phyloP scores from a whole-genome alignment of 2,329 filamentous ascomycete genomes.

The Ilyonectria destructans region DNA sequence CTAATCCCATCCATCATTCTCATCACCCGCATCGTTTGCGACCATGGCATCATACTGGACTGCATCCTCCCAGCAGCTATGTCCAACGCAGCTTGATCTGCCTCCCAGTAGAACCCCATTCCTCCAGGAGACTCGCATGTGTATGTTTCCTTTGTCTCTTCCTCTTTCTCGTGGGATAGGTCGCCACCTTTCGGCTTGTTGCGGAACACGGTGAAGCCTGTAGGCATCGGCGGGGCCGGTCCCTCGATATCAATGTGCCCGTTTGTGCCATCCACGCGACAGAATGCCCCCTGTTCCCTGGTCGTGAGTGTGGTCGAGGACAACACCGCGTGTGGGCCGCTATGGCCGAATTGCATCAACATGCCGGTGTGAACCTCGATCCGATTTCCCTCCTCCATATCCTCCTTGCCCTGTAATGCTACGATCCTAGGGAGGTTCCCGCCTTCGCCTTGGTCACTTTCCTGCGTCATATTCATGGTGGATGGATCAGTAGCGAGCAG shows the following conservation, averaged over 20 bases:
- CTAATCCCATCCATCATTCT: slow-evolving; percentile 63
- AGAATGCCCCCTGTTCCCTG: neutral
- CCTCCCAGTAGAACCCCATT: slow-evolving; percentile 61
- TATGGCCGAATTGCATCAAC: slow-evolving; percentile 8
- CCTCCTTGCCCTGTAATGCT: neutral
- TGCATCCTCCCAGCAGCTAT: slow-evolving; percentile 55
- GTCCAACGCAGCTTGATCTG: slow-evolving; percentile 59
- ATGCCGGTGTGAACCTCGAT: slow-evolving; percentile 13
- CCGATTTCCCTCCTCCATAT: neutral
- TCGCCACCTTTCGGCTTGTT: neutral
- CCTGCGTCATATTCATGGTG: neutral
- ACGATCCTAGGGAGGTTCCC: neutral
- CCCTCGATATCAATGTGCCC: slow-evolving; percentile 5
- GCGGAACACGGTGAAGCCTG: slow-evolving; percentile 1
- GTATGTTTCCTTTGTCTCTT: neutral
- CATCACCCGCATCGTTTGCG: slow-evolving; percentile 61
- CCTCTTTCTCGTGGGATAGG: neutral
- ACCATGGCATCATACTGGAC: slow-evolving; percentile 60
- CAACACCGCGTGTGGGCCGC: neutral
- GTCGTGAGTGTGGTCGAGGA: slow-evolving; percentile 10
- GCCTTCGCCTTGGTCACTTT: neutral
- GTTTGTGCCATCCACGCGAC: slow-evolving; percentile 7
- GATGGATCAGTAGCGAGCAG: slow-evolving; percentile 6
- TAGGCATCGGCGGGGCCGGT: slow-evolving; percentile 1
- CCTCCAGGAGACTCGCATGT: slow-evolving; percentile 31